Base-by-base conservation (phyloP, 345 rosid genomes). In the Salix arbutifolia region DNA sequence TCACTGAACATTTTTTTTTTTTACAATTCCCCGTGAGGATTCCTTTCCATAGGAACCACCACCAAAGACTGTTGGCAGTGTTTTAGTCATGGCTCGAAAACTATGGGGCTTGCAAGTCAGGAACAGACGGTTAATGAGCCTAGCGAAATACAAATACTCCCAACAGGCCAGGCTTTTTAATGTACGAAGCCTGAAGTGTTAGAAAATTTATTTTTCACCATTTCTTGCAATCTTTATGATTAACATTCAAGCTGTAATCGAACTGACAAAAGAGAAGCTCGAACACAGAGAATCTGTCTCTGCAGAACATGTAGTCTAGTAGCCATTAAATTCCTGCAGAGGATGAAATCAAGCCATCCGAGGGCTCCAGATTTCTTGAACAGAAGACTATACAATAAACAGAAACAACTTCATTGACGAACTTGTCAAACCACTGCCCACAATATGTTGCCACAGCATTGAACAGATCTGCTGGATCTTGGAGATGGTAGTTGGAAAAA, bases 391-490 rank as follows among this genome's bases (percentile, higher is more conserved):
- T 40, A 12, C 12, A 40, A 44, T 7, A 21, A 53, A 19, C 23
- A 53, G 8, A 53, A 53, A 21, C 60, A 53, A 53, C 60, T 53
- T 53, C 11, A 53, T 53, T 53, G 25, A 19, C 60, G 2, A 53
- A 53, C 60, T 62, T 62, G 33, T 12, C 26, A 7, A 26, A 8
- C 66, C 13, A 62, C 33, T 10, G 1, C 31, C 4, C 33, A 10
- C 66, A 10, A 26, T 11, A 26, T 3, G 44, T 17, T 61, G 26
- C 79, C 74, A 77, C 52, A 77, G 33, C 26, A 48, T 52, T 72
- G 9, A 17, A 72, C 76, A 65, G 44, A 50, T 65, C 52, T 50
- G 40, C 31, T 64, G 33, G 25, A 35, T 44, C 58, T n/a, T 3
- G 53, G 58, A 37, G 77, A 64, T 25, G 25, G 56, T 44, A 11